Evolutionary conservation across 768 basidiomycete genomes (phyloP), one percentile per base, ranked within the genome.

Genomic region (Pulveroboletus sp.): DNA sequence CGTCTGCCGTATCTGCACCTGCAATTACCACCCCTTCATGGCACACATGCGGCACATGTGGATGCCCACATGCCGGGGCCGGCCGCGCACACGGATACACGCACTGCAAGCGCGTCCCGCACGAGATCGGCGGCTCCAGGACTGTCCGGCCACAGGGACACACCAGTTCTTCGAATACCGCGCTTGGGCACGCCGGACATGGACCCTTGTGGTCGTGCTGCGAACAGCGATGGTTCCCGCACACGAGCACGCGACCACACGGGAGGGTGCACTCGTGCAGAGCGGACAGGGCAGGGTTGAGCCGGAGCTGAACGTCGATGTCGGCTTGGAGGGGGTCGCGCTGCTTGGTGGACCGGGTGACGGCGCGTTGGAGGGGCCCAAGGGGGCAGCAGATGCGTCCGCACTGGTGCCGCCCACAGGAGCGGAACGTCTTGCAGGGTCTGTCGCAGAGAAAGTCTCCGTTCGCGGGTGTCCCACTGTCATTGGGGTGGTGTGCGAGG

Each of bases 391-490:
- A 98, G 8, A 85, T 51, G 4, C 93, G 77, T 15, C 76, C 74
- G 63, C 96, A 98, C 54, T 86, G 83, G 60, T 99, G 96, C 18
- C 83, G 75, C 0, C 94, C 91, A 62, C 96, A 98, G 8, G 80
- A 77, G 14, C 93, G 80, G 9, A 92, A 71, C 0, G 85, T 88
- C 17, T 72, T 70, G 63, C 96, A 99, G 1, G 83, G 79, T 30
- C 80, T 78, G 49, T 92, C 86, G 67, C 96, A 98, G 1, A 86
- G 66, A 37, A 93, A 76, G 49, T 90, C 86, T 45, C 89, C 86
- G 2, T 66, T 69, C 46, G 74, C 73, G 5, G 54, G 59, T 2
- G 61, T 71, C 1, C 68, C 65, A 1, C 52, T 52, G 3, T 66
- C 69, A 7, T 26, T 9, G 3, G 39, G 11, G 2, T 3, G 40